These are phyloP conservation scores for Lippia alba DNA, from an alignment of 305 asterid species.

Conservation along the genomic window DNA sequence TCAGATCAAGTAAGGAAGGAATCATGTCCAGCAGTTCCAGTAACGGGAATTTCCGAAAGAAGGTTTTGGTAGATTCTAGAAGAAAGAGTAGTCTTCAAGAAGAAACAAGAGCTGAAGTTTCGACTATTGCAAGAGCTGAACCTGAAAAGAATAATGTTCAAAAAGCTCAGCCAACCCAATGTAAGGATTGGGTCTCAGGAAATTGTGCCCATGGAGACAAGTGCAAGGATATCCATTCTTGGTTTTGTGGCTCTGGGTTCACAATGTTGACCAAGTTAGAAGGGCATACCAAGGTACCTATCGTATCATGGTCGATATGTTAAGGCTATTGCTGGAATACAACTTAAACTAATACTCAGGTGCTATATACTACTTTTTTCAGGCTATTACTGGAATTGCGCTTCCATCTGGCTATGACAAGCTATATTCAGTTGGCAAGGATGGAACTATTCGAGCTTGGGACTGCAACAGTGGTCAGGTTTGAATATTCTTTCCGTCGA, in stretches of 20 bases:
- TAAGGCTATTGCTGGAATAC: background rate
- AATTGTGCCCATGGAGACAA: constrained; percentile 53
- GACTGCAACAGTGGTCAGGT: constrained; percentile 73
- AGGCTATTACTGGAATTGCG: constrained; percentile 70
- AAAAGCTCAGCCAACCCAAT: constrained; percentile 41
- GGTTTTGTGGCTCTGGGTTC: constrained; percentile 55
- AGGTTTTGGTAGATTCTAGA: constrained; percentile 2
- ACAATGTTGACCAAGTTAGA: constrained; percentile 51
- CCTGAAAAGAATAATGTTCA: constrained; percentile 3
- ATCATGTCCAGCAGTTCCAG: background rate
- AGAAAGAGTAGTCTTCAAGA: constrained; percentile 14
- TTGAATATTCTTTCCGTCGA: constrained; percentile 3
- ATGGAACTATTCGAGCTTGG: constrained; percentile 56
- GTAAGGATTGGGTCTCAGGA: constrained; percentile 47
- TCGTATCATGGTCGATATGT: background rate
- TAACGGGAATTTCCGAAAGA: constrained; percentile 2
- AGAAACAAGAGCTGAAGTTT: background rate
- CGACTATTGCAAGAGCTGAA: constrained; percentile 17
- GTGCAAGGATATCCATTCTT: constrained; percentile 52
- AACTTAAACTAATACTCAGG: background rate
- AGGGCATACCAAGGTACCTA: constrained; percentile 59
- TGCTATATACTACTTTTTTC: constrained; percentile 4
- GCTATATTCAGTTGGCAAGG: constrained; percentile 58
- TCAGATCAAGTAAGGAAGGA: constrained; percentile 13
- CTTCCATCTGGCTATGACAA: constrained; percentile 58